phyloP scores from a whole-genome alignment of 192 early-diverging fungal genomes.

The Backusella westeae region DNA sequence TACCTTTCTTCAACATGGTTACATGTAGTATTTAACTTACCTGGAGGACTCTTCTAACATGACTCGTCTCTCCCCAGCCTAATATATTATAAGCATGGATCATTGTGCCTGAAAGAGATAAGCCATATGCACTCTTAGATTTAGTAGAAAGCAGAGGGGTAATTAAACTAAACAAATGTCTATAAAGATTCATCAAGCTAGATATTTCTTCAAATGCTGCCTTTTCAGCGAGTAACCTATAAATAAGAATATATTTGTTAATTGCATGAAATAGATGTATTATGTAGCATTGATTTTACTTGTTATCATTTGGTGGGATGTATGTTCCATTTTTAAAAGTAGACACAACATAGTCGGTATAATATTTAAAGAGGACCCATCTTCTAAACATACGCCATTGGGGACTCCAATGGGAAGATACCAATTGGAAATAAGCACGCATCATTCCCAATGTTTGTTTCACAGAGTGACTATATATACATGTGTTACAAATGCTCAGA shows the following conservation, averaged over 20 bases:
- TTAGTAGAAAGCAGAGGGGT: background rate
- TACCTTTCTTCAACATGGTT: background rate
- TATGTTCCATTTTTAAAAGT: constrained; percentile 35
- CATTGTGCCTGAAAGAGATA: background rate
- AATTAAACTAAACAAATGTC: constrained; percentile 8
- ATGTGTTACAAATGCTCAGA: background rate
- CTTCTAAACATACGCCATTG: constrained; percentile 52
- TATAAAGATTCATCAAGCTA: background rate
- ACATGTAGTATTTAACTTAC: background rate
- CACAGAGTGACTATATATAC: background rate
- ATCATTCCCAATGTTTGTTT: constrained; percentile 8
- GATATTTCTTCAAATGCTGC: background rate
- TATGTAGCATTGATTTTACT: background rate
- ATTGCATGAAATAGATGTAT: background rate
- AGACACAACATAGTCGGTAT: constrained; percentile 42
- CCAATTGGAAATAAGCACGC: constrained; percentile 14
- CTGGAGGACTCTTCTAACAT: constrained; percentile 10
- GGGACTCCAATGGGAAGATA: constrained; percentile 41
- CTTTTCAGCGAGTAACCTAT: background rate
- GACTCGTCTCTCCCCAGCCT: constrained; percentile 8
- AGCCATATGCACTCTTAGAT: background rate
- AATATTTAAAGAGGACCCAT: constrained; percentile 49
- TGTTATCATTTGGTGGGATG: constrained; percentile 15
- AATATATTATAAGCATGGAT: background rate
- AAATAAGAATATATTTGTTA: background rate